Base-by-base conservation (phyloP, 2,329 filamentous ascomycete genomes). In the Eurotiales sp. region DNA sequence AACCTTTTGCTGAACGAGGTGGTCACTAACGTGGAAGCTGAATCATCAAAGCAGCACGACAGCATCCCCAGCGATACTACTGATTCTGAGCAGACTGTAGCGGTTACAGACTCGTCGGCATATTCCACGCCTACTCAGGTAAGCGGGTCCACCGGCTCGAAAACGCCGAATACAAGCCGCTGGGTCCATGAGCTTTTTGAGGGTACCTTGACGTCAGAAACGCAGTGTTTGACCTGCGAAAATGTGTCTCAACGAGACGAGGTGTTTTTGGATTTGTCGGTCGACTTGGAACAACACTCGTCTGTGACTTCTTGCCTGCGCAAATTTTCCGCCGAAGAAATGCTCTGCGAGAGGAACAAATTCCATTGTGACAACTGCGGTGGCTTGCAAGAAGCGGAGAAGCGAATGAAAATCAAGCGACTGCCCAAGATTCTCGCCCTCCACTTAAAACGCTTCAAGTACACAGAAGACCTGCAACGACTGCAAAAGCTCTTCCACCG, bases 151-250 rank as follows among this genome's bases (percentile, higher is more conserved):
- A 64, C 59, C 36, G 58, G 60, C 17, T 60, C 77, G 1, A 78
- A 79, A 53, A 80, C 81, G 3, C 81, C 83, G 0, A 84, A 82
- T 47, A 86, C 85, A 22, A 87, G 85, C 1, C 84, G 90, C 55
- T 97, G 93, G 92, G 92, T 99, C 21, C 92, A 97, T 70, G 90
- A 96, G 63, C 85, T 99, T 32, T 99, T 99, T 60, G 92, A 99
- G 69, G 93, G 93, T 21, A 86, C 90, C 2, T 74, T 99, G 59
- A 96, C 90, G 4, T 99, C 93, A 8, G 93, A 99, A 73, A 99
- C 93, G 29, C 88, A 92, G 67, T 99, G 93, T 69, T 74, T 99
- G 59, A 96, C 92, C 0, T 99, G 93, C 70, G 93, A 99, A 70
- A 96, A 91, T 47, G 85, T 90, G 22, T 99, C 93, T 4, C 90